phyloP scores from a whole-genome alignment of 2,329 filamentous ascomycete species.

The Neodidymelliopsis sp. region DNA sequence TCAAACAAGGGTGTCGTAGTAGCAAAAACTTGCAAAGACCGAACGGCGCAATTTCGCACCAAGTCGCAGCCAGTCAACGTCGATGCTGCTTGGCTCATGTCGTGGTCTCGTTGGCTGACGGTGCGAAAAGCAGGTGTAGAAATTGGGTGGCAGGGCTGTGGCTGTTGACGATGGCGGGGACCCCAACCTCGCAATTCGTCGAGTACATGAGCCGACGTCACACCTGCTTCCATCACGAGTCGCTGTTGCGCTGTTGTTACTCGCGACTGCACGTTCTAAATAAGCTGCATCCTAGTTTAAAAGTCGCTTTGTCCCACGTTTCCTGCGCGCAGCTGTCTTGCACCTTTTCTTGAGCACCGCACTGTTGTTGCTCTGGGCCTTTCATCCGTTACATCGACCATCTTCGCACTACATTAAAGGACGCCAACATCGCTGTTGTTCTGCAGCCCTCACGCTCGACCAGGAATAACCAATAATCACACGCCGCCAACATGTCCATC shows the following conservation, averaged over 20 bases:
- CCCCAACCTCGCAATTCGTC: conserved; percentile 13
- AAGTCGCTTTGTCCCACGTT: conserved; percentile 9
- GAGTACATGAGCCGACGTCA: conserved; percentile 18
- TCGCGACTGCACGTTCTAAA: conserved; percentile 7
- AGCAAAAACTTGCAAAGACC: conserved; percentile 1
- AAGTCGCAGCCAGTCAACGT: background rate
- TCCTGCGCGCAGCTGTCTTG: conserved; percentile 2
- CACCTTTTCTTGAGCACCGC: conserved; percentile 5
- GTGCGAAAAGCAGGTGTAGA: conserved; percentile 12
- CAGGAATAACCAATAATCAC: conserved; percentile 1
- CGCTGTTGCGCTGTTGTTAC: conserved; percentile 20
- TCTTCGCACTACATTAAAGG: background rate
- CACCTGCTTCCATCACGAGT: conserved; percentile 13
- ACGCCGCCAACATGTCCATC: conserved; percentile 52
- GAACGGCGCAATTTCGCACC: conserved; percentile 1
- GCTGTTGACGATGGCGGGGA: conserved; percentile 3
- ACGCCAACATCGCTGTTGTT: conserved; percentile 6
- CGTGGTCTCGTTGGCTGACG: conserved; percentile 3
- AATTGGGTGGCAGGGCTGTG: conserved; percentile 11
- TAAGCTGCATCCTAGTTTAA: conserved; percentile 15
- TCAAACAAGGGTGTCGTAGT: conserved; percentile 5
- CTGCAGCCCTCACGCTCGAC: background rate
- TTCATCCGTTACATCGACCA: conserved; percentile 1
- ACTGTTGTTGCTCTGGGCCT: conserved; percentile 4
- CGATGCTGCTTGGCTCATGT: conserved; percentile 1